phyloP scores from a whole-genome alignment of 1,284 basidiomycete species.

The Puccinia polysora region DNA sequence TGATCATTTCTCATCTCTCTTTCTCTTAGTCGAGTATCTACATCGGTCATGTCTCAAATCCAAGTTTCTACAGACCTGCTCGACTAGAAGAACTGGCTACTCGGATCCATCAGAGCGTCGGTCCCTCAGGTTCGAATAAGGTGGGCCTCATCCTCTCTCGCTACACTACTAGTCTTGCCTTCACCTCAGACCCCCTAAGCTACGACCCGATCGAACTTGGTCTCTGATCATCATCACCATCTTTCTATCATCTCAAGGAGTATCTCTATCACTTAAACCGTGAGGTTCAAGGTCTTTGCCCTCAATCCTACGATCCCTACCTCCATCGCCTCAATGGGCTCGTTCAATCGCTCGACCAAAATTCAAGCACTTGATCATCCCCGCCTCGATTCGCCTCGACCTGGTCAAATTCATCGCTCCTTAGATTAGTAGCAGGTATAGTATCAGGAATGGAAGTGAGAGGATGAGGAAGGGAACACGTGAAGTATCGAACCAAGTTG shows the following conservation, averaged over 20 bases:
- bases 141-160: neutral
- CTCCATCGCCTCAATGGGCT: constrained; percentile 17
- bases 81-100: constrained; percentile 10
- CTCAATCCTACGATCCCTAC: constrained; percentile 19
- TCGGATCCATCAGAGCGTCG: constrained; percentile 11
- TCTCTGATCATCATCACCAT: neutral
- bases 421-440: too few relatives aligned
- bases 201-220: neutral
- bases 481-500: too few relatives aligned
- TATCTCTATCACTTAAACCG: constrained; percentile 32
- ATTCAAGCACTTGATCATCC: neutral
- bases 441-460: too few relatives aligned
- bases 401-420: neutral
- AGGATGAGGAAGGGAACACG: too few relatives aligned
- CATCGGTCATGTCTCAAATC: constrained; percentile 36
- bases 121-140: constrained; percentile 41
- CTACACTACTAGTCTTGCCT: neutral
- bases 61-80: constrained; percentile 14
- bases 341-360: constrained; percentile 16
- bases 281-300: constrained; percentile 26
- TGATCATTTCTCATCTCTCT: neutral
- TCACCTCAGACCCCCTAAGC: neutral
- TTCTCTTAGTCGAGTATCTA: constrained; percentile 20
- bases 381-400: neutral
- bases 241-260: constrained; percentile 24